Base-by-base conservation (phyloP, 148 eudicot genomes). In the Spergularia marina region DNA sequence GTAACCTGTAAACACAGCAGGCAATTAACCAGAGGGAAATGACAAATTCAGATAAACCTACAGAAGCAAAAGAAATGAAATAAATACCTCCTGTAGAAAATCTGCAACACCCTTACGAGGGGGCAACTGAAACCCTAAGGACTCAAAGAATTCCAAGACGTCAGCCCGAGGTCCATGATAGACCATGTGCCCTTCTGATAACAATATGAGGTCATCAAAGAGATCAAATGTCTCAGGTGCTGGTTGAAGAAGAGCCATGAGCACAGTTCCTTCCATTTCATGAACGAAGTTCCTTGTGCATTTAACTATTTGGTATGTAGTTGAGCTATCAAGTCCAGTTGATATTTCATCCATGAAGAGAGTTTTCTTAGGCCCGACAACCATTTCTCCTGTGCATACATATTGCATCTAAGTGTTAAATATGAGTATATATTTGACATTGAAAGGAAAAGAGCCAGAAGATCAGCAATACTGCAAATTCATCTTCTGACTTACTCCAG, bases 201-300 rank as follows among this genome's bases (percentile, higher is more conserved):
- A 81, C 81, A 91, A 59, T 36, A 91, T 74, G 53, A 91, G 82
- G 77, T 91, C 97, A 80, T 91, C 97, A 82, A 91, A 91, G 53
- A 89, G 86, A 44, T 91, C 91, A 74, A 86, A 91, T 41, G 97
- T 91, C 85, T 91, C 97, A 56, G 97, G 97, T n/a, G 94, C 94
- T 61, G 97, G 98, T 84, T 94, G 98, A 75, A 91, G 97, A 80
- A 94, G 96, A 73, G 98, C 91, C 91, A 91, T 89, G 58, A 91
- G 68, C 40, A 89, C 89, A 16, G 98, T 94, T 68, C 84, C 98
- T 76, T 94, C 93, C 90, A 91, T 90, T 57, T 80, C 83, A 76
- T 90, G 98, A 66, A 89, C 95, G 56, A 88, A 88, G 76, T 91
- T 86, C 80, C 84, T 67, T 53, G 85, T 12, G 78, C 93, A 94